Conservation (phyloP, 495 filamentous ascomycete species). For the Aspergillus panamensis region DNA sequence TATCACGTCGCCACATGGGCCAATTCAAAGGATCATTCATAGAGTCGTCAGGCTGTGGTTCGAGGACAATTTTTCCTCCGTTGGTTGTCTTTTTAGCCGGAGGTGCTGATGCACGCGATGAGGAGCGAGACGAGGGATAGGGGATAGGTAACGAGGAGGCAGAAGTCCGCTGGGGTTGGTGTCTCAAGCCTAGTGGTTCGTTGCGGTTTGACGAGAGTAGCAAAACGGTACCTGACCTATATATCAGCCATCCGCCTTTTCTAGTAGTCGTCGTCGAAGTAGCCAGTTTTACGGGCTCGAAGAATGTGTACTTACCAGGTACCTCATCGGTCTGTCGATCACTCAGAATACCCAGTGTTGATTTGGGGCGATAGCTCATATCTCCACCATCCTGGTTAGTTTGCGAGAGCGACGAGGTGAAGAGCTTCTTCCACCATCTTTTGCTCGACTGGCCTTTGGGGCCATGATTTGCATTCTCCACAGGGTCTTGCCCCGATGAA, state of each 20-base stretch:
- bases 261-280: background rate
- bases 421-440: constrained; percentile 9
- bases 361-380: constrained; percentile 46
- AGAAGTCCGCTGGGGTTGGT: constrained; percentile 70
- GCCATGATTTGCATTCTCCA: constrained; percentile 3
- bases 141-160: constrained; percentile 68
- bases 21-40: constrained; percentile 93
- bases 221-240: constrained; percentile 66
- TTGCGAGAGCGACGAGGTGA: constrained; percentile 1
- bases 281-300: background rate
- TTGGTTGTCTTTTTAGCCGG: constrained; percentile 74
- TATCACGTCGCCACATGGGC: constrained; percentile 77
- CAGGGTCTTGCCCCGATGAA: background rate
- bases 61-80: constrained; percentile 83
- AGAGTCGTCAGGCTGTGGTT: constrained; percentile 90
- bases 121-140: constrained; percentile 43
- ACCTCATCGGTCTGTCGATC: constrained; percentile 84
- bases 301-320: constrained; percentile 60
- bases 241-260: constrained; percentile 11
- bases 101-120: constrained; percentile 33
- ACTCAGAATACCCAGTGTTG: constrained; percentile 81
- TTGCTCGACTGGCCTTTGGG: background rate
- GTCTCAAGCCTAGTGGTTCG: constrained; percentile 74
- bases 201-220: constrained; percentile 73
- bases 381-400: constrained; percentile 7